Conservation (phyloP, 2,329 filamentous ascomycete species). For the Sporothrix pallida region DNA sequence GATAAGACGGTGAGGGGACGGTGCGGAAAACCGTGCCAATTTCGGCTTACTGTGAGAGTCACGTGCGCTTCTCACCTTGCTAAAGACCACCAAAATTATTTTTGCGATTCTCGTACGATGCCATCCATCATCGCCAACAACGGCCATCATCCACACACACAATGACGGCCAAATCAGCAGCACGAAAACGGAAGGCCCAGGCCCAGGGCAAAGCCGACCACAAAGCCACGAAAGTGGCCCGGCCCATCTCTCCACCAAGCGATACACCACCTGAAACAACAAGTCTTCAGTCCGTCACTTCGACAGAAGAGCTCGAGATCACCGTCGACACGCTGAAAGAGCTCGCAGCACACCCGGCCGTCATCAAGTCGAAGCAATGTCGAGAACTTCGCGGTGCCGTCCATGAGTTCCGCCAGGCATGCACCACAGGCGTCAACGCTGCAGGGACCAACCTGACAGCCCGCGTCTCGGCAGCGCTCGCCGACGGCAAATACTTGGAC, state of each 20-base stretch:
- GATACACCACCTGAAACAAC: constrained; percentile 51
- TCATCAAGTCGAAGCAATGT: constrained; percentile 73
- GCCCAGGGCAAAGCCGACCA: constrained; percentile 5
- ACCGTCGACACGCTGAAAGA: constrained; percentile 67
- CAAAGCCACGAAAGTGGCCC: constrained; percentile 20
- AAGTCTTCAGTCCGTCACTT: constrained; percentile 60
- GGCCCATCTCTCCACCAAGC: constrained; percentile 45
- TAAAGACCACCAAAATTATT: background rate
- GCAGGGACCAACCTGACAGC: constrained; percentile 68
- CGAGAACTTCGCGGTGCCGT: constrained; percentile 70
- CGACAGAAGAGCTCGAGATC: constrained; percentile 69
- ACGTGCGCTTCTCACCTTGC: constrained; percentile 3
- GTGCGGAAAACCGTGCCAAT: background rate
- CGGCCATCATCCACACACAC: background rate
- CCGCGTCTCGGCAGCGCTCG: constrained; percentile 68
- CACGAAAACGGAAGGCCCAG: constrained; percentile 53
- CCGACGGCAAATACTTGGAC: constrained; percentile 69
- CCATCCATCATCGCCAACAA: background rate
- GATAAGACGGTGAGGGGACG: background rate
- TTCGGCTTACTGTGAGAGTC: background rate
- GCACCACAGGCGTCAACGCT: constrained; percentile 68
- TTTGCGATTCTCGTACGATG: background rate
- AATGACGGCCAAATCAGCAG: constrained; percentile 47
- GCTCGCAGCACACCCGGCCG: constrained; percentile 61
- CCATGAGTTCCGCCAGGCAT: constrained; percentile 72